phyloP scores from a whole-genome alignment of 2,329 filamentous ascomycete species.

The Fusarium verticillioides region DNA sequence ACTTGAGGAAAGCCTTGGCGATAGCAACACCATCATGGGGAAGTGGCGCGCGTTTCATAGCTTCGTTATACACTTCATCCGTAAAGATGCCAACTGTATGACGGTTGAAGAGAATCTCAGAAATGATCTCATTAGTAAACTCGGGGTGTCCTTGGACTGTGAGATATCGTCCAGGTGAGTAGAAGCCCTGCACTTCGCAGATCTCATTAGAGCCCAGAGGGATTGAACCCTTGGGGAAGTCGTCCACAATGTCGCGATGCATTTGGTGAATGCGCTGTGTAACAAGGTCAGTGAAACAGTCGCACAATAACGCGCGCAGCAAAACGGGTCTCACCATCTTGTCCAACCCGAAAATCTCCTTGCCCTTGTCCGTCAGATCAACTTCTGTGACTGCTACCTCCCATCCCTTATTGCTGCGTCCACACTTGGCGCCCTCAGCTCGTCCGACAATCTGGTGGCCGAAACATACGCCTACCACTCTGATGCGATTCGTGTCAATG shows the following conservation, averaged over 20 bases:
- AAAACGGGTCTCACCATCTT: conserved; percentile 51
- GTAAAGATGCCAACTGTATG: conserved; percentile 75
- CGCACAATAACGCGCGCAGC: conserved; percentile 62
- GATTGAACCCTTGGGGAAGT: conserved; percentile 52
- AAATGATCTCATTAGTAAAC: conserved; percentile 55
- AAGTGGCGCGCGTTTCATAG: conserved; percentile 70
- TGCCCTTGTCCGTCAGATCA: conserved; percentile 53
- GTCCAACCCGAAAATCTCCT: conserved; percentile 52
- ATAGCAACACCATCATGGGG: conserved; percentile 85
- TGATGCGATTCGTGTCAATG: conserved; percentile 63
- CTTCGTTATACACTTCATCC: conserved; percentile 75
- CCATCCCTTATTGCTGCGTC: conserved; percentile 55
- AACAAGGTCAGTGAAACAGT: conserved; percentile 64
- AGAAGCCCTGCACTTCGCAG: conserved; percentile 58
- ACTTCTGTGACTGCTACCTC: conserved; percentile 58
- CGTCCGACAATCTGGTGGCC: conserved; percentile 61
- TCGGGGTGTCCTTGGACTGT: conserved; percentile 62
- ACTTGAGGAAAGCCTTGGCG: conserved; percentile 78
- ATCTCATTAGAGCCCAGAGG: conserved; percentile 55
- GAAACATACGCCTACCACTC: conserved; percentile 64
- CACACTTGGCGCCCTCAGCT: conserved; percentile 53
- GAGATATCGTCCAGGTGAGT: conserved; percentile 52
- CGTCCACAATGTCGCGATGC: conserved; percentile 58
- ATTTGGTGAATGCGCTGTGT: conserved; percentile 57
- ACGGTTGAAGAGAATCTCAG: conserved; percentile 58